Percentiles rank a stretch among this genome's conserved stretches.
These are phyloP conservation scores for Krasilnikovozyma curviuscula DNA, from an alignment of 768 basidiomycete genomes.

Conservation along the genomic window DNA sequence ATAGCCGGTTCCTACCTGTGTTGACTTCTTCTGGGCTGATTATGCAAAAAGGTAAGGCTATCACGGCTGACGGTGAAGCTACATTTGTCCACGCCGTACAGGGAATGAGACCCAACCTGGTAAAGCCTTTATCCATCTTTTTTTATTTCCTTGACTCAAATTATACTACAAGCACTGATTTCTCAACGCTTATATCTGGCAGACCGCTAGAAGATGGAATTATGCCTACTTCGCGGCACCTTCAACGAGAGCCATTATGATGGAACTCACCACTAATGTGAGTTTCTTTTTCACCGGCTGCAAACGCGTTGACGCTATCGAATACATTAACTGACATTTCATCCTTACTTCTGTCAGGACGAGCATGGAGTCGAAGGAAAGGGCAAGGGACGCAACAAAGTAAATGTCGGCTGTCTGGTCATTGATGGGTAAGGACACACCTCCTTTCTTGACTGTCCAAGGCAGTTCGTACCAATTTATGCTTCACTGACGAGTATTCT, in stretches of 20 bases:
- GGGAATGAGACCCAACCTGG: constrained; percentile 88
- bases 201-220: constrained; percentile 76
- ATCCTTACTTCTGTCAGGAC: constrained; percentile 23
- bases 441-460: constrained; percentile 1
- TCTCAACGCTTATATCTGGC: background rate
- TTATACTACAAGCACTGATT: background rate
- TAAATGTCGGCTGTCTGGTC: constrained; percentile 72
- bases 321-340: background rate
- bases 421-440: constrained; percentile 37
- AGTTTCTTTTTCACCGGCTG: constrained; percentile 2
- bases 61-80: constrained; percentile 24
- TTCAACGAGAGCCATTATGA: constrained; percentile 61
- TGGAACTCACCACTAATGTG: constrained; percentile 76
- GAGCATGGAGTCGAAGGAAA: constrained; percentile 57
- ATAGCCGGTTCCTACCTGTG: constrained; percentile 63
- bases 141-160: background rate
- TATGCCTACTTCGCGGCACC: constrained; percentile 74
- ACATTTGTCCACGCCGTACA: constrained; percentile 94
- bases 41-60: constrained; percentile 45
- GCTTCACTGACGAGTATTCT: too few species aligned
- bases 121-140: constrained; percentile 9
- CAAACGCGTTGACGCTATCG: background rate
- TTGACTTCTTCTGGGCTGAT: constrained; percentile 44
- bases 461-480: too few species aligned
- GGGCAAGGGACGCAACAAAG: constrained; percentile 62